Evolutionary conservation across 768 basidiomycete species (phyloP).

Genomic region (Cystofilobasidium macerans): DNA sequence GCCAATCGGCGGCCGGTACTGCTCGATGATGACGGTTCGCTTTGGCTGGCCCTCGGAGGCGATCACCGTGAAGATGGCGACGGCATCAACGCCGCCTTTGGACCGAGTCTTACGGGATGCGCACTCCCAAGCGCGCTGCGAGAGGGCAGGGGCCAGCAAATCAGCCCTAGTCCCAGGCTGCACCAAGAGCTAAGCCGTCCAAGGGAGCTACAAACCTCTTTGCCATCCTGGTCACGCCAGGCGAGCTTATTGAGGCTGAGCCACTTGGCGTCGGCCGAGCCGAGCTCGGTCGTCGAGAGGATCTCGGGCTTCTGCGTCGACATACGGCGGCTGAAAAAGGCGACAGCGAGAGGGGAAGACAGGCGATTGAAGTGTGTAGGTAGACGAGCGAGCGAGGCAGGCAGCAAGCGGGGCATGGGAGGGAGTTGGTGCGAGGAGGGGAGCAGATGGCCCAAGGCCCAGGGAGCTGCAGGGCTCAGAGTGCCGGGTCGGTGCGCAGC

Average conservation of each 20-base stretch:
- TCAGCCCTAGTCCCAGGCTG: background rate
- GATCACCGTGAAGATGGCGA: conserved; percentile 23
- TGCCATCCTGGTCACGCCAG: conserved; percentile 15
- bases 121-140: conserved; percentile 21
- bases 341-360: background rate
- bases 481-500: too few relatives aligned
- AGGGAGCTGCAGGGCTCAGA: too few relatives aligned
- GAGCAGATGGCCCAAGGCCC: too few relatives aligned
- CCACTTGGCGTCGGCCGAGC: background rate
- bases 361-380: background rate
- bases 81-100: conserved; percentile 16
- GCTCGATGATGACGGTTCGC: conserved; percentile 22
- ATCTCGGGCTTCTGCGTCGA: background rate
- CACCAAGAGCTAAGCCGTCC: too few relatives aligned
- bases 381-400: too few relatives aligned
- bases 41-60: background rate
- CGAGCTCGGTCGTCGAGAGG: background rate
- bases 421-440: too few relatives aligned
- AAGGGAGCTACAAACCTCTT: conserved; percentile 7
- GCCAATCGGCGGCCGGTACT: conserved; percentile 24
- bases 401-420: too few relatives aligned
- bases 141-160: too few relatives aligned
- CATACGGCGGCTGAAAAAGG: background rate
- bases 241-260: background rate
- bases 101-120: conserved; percentile 15